Percentiles rank a stretch among this genome's conserved stretches.
phyloP scores from a whole-genome alignment of 2,329 filamentous ascomycete genomes.

The Diaporthe aspalathi region DNA sequence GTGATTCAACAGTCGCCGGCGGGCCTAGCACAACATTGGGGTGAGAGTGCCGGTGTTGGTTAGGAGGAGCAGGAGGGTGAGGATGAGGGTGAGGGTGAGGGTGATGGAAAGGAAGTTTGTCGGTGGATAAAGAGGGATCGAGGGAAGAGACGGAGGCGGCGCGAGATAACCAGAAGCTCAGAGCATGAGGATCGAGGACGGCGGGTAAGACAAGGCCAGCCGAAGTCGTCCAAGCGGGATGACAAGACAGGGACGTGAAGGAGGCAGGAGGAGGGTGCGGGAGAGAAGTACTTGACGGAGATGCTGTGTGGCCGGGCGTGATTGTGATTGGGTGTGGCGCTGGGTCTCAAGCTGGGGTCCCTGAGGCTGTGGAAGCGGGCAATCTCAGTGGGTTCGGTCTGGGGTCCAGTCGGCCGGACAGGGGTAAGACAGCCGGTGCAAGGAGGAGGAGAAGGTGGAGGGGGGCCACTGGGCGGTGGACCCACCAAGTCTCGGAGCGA shows the following conservation, averaged over 20 bases:
- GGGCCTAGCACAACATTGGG: slow-evolving; percentile 13
- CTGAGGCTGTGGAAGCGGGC: slow-evolving; percentile 35
- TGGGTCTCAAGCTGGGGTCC: slow-evolving; percentile 37
- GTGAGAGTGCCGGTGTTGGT: neutral
- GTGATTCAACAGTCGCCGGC: slow-evolving; percentile 14
- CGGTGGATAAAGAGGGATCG: slow-evolving; percentile 24
- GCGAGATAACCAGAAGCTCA: slow-evolving; percentile 29
- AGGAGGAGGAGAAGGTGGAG: slow-evolving; percentile 36
- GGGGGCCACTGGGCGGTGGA: slow-evolving; percentile 29
- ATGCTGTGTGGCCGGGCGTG: slow-evolving; percentile 33
- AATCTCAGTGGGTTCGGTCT: slow-evolving; percentile 35
- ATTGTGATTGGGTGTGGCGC: slow-evolving; percentile 36
- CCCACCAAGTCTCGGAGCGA: slow-evolving; percentile 32
- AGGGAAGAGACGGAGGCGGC: slow-evolving; percentile 22
- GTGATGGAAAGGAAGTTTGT: neutral
- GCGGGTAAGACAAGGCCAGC: slow-evolving; percentile 38
- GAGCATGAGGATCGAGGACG: slow-evolving; percentile 30
- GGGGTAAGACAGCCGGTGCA: slow-evolving; percentile 40
- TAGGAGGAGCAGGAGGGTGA: neutral
- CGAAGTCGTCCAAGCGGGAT: slow-evolving; percentile 37
- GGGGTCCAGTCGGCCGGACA: slow-evolving; percentile 38
- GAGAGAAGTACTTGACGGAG: slow-evolving; percentile 39
- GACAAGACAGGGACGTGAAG: slow-evolving; percentile 35
- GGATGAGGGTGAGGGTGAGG: neutral
- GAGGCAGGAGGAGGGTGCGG: slow-evolving; percentile 36